Evolutionary conservation across 148 eudicot species (phyloP), one percentile per base, ranked within the genome.

Genomic region (Spergularia marina): DNA sequence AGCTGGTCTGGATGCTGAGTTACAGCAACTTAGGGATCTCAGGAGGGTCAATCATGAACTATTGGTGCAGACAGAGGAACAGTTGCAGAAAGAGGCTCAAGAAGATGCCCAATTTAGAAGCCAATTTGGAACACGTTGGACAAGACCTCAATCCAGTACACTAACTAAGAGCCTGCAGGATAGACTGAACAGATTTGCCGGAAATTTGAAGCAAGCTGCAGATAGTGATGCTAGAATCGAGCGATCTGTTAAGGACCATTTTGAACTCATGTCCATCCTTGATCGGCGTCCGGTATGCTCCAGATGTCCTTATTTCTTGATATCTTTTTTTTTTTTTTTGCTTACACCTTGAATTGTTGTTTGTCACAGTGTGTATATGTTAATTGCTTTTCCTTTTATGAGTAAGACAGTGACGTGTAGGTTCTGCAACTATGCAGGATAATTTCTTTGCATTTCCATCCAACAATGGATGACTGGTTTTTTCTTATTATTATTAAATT

Each of bases 91-190:
- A 86, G 99, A 95, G 82, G 89, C 90, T 49, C 84, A 88, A 65
- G 97, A 95, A 82, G 99, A 95, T 84, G 85, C 88, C 75, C 97
- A 95, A 61, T 95, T 95, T 77, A 90, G 98, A 84, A 85, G 78
- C 76, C 99, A 95, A 79, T 95, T 92, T 77, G 98, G 99, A 69
- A 89, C 91, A 53, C 86, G 98, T 53, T 95, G 99, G 99, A 95
- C 99, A 75, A 89, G 97, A 78, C 99, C 99, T 68, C 99, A 92
- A 64, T 95, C 99, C 34, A 87, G 88, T 84, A 95, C 99, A 69
- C 85, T 95, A 53, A 95, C 97, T 47, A 95, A 95, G 86, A 92
- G 87, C 77, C 84, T 92, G 74, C 94, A 81, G 78, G 99, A 95
- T 75, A 85, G 99, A 77, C 82, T 95, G 71, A 95, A 95, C 69